Base-by-base conservation (phyloP, 73 alveolate species). In the Tetrahymena borealis region DNA sequence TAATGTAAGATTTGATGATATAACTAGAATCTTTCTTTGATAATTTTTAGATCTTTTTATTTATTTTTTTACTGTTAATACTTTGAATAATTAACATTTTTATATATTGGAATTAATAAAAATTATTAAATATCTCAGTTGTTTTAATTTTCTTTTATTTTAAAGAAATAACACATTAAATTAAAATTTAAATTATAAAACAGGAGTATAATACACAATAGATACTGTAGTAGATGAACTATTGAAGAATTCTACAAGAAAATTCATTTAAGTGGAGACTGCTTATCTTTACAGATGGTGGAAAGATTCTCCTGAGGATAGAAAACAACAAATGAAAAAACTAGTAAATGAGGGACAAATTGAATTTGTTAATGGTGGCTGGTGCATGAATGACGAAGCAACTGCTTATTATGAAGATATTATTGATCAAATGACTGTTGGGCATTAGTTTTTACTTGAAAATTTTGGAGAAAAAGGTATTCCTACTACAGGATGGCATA, bases 311-410 rank as follows among this genome's bases (percentile, higher is more conserved):
- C 85, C 91, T 78, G 98, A 96, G 43, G 93, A 91, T 37, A 96
- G 91, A 39, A 96, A 97, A 91, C 94, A 95, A n/a, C 94, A 94
- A 78, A 97, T 97, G 40, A 97, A 94, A 94, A 90, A 40, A 20
- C 94, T 97, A 32, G 95, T 98, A 35, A 94, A 94, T 79, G 97
- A 97, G 90, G 99, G 99, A 13, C 79, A 98, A 90, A 94, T 98
- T 36, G 99, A 95, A 90, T 94, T 98, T 24, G 94, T 98, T 15
- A 96, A 96, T 94, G 99, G 98, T 6, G 99, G 99, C 32, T 94
- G 98, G 98, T 96, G 97, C 43, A 96, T 97, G 98, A 91, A 92
- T 78, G 99, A 98, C 95, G 99, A 98, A 90, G 99, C 99, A 2
- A 93, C 96, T 11, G 96, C 98, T 77, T 91, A 94, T 91, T 97